These are phyloP conservation scores for Clohesyomyces aquaticus DNA, from an alignment of 495 filamentous ascomycete genomes.

Conservation along the genomic window DNA sequence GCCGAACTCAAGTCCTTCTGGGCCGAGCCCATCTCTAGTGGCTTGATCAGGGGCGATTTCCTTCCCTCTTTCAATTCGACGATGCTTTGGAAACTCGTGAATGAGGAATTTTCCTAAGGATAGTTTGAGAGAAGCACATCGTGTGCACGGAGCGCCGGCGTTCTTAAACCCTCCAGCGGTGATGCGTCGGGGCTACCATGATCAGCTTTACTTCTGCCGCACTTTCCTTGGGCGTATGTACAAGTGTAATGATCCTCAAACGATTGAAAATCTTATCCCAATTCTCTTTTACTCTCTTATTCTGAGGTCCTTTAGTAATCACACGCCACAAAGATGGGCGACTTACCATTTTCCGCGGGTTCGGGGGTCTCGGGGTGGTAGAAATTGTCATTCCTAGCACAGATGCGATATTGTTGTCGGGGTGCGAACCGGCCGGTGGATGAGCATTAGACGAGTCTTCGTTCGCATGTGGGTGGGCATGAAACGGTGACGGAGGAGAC, in stretches of 20 bases:
- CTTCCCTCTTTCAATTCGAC: slow-evolving; percentile 1
- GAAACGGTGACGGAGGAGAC: not conserved
- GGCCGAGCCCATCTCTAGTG: slow-evolving; percentile 3
- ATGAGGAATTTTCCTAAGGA: slow-evolving; percentile 11
- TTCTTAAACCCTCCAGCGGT: not conserved
- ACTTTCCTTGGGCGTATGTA: not conserved
- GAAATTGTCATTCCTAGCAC: not conserved
- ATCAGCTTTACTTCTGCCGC: not conserved
- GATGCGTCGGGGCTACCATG: slow-evolving; percentile 7
- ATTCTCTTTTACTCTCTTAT: not conserved
- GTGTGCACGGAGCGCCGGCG: slow-evolving; percentile 12
- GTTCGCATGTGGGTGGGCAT: not conserved
- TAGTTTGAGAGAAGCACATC: slow-evolving; percentile 17
- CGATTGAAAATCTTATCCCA: not conserved
- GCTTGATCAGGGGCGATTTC: not conserved
- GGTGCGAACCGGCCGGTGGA: not conserved
- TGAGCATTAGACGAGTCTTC: not conserved
- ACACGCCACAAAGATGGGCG: no score
- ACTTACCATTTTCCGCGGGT: not conserved
- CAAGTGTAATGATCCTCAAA: slow-evolving; percentile 1
- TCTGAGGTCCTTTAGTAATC: no score
- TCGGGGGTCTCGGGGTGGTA: not conserved
- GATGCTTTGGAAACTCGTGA: slow-evolving; percentile 10
- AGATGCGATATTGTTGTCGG: not conserved
- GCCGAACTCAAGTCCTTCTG: slow-evolving; percentile 16